Base-by-base conservation (phyloP, 2,329 filamentous ascomycete species). In the Ilyonectria mors-panacis region DNA sequence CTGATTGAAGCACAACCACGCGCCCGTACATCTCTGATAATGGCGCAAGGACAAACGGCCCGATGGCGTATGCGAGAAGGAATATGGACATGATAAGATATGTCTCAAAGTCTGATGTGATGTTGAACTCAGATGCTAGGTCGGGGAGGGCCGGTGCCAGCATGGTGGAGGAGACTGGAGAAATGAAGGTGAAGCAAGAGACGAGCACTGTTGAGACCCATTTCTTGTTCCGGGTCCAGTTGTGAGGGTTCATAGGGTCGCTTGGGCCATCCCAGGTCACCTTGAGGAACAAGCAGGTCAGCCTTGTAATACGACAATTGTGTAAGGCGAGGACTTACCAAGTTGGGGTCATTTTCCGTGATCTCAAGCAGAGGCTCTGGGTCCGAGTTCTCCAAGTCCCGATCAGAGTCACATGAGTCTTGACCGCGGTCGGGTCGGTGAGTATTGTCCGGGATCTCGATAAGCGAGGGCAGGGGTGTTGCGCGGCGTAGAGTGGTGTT, bases 81-180 rank as follows among this genome's bases (percentile, higher is more conserved):
- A 89, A 89, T 42, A 92, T 84, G 1, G 88, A 89, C 59, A 91
- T 82, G 69, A 88, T 82, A 55, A 91, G 85, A 5, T 44, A 88
- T 62, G 75, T 84, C 47, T 83, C 77, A 30, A 87, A 79, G 5
- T 74, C 78, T 8, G 80, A 80, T 1, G 74, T 76, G 56, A 87
- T 84, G 26, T 81, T 64, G 37, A 88, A 79, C 17, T 88, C 84
- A 1, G 77, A 72, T 1, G 81, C 80, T 21, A 88, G 80, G 6
- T 80, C 76, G 4, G 77, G 68, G 12, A 88, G 72, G 0, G 83
- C 85, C 0, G 87, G 87, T 0, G 86, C 83, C 3, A 87, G 76
- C 85, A 82, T 82, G 6, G 79, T 86, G 1, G 86, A 87, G 0
- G 86, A 85, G 1, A 89, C 83, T 0, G 87, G 87, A 0, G 87